Evolutionary conservation across 345 rosid genomes (phyloP), one percentile per base, ranked within the genome.

Genomic region (Salix brachista): DNA sequence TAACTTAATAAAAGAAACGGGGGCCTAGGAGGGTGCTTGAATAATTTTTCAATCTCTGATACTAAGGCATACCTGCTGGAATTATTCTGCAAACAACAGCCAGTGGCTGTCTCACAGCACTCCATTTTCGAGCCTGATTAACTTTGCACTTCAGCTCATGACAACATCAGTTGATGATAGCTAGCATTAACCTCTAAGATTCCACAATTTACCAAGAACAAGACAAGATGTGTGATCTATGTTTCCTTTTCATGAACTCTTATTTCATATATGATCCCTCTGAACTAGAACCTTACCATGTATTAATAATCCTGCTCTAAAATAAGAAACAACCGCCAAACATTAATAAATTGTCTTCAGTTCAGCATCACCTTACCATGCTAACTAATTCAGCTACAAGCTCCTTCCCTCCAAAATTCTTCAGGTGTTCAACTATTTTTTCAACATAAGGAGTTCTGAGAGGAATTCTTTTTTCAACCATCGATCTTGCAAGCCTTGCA

Each of bases 381-480:
- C 37, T 62, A 54, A 77, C 61, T 77, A 90, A 80, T 74, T 82
- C 75, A 65, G 77, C 61, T 74, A 82, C 65, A 23, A 86, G 86
- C 46, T 91, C 87, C 54, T 72, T 73, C 42, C 83, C 87, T 70
- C 84, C 92, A 69, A 82, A 83, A 76, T 83, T 82, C 74, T 84
- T 78, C 79, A 86, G 77, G 48, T 82, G 82, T 72, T 75, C 75
- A 72, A 80, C 44, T 69, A 89, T 72, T 83, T 82, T 79, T 52
- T 78, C 87, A 19, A 70, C 80, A 74, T 84, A 77, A 72, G 84
- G 81, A 80, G 74, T 77, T 64, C 75, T 76, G 71, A 90, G 64
- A 44, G 64, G 71, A 67, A 89, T 76, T 79, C 90, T 76, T 75
- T 87, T 91, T 71, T 79, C 84, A 19, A 89, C 84, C 87, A 92